Evolutionary conservation across 352 stramenopile species (phyloP).

Genomic region (Vaucheria bursata): DNA sequence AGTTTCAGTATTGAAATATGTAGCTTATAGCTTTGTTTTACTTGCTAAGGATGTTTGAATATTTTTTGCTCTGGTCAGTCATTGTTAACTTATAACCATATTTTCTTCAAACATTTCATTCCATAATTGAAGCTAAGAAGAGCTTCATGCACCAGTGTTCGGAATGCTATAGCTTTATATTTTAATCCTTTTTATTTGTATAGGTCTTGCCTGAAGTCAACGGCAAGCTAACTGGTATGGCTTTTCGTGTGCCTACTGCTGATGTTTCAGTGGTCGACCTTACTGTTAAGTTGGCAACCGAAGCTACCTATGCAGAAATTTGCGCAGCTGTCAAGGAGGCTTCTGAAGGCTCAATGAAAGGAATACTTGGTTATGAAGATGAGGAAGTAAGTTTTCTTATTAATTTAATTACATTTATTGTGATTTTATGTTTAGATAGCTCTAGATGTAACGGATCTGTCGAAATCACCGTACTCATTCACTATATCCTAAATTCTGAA

Average conservation of each 20-base stretch:
- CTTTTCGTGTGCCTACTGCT: slow-evolving; percentile 82
- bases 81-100: not conserved
- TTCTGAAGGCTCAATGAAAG: slow-evolving; percentile 85
- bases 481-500: too few relatives aligned
- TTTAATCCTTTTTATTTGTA: not conserved
- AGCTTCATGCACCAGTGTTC: not conserved
- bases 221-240: slow-evolving; percentile 86
- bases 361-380: slow-evolving; percentile 95
- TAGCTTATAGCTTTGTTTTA: too few relatives aligned
- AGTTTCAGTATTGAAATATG: too few relatives aligned
- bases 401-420: too few relatives aligned
- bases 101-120: too few relatives aligned
- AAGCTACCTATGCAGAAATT: slow-evolving; percentile 94
- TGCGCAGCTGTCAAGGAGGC: slow-evolving; percentile 85
- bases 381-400: too few relatives aligned
- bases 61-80: not conserved
- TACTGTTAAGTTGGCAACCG: slow-evolving; percentile 72
- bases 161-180: not conserved
- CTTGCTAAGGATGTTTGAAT: too few relatives aligned
- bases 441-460: too few relatives aligned
- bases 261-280: slow-evolving; percentile 90
- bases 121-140: too few relatives aligned
- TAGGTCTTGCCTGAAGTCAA: slow-evolving; percentile 89
- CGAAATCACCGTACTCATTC: too few relatives aligned
- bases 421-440: too few relatives aligned